A percentile compares a stretch with the other conserved stretches of the same genome.
Conservation (phyloP, 2,329 filamentous ascomycete species). For the Apiospora saccharicola region DNA sequence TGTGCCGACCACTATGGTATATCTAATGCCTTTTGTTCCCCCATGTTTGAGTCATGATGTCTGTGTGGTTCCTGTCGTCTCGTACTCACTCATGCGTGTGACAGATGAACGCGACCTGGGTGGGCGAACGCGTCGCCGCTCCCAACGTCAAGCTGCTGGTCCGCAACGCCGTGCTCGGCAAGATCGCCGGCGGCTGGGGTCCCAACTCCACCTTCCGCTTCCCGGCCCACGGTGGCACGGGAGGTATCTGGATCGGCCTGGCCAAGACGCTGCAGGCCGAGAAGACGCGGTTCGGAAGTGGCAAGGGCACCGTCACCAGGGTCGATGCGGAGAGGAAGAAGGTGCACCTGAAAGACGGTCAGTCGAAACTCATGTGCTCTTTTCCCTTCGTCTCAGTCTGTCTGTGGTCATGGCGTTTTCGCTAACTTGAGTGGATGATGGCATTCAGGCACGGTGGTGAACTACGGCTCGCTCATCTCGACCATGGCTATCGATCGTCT, state of each 20-base stretch:
- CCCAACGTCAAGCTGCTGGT: slow-evolving; percentile 94
- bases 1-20: slow-evolving; percentile 93
- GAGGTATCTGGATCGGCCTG: slow-evolving; percentile 98
- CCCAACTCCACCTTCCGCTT: slow-evolving; percentile 99
- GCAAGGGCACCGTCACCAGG: slow-evolving; percentile 78
- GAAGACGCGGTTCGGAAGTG: slow-evolving; percentile 90
- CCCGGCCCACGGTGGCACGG: slow-evolving; percentile 92
- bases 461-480: slow-evolving; percentile 90
- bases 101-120: slow-evolving; percentile 98
- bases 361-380: background rate
- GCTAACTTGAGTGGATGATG: background rate
- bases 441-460: slow-evolving; percentile 75
- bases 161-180: slow-evolving; percentile 92
- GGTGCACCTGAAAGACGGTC: slow-evolving; percentile 74
- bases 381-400: background rate
- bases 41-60: background rate
- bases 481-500: slow-evolving; percentile 96
- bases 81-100: background rate
- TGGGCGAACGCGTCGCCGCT: slow-evolving; percentile 96
- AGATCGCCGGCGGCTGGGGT: slow-evolving; percentile 96
- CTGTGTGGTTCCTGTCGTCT: no score
- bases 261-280: slow-evolving; percentile 90
- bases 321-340: slow-evolving; percentile 86
- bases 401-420: background rate
- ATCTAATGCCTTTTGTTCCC: slow-evolving; percentile 35